Base-by-base conservation (phyloP, 163 green algal genomes). In the Prototheca stagnorum region DNA sequence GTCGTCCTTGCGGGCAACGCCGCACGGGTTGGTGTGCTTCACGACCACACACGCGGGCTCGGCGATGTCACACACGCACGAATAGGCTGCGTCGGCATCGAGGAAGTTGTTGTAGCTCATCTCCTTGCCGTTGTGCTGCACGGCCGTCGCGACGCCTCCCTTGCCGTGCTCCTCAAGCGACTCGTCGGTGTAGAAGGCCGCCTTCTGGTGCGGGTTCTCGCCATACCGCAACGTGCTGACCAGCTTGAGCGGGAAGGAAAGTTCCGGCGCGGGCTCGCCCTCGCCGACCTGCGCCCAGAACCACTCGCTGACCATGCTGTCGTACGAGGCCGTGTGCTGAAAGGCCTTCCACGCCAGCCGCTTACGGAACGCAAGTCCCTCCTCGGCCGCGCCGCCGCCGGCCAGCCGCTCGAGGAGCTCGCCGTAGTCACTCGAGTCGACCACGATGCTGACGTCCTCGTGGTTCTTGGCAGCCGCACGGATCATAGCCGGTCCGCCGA, bases 41-140 rank as follows among this genome's bases (percentile, higher is more conserved):
- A 98, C 90, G 26, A 98, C 84, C 12, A 97, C 88, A 59, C 88
- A 96, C 5, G 70, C 82, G 14, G 84, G 77, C 47, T 80, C 71
- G 16, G 59, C 52, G 67, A 90, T 92, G 72, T 98, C 90, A 55
- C 75, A 34, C 45, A 42, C 19, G 45, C 21, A 33, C 17, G 25
- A 64, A 68, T 92, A 97, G n/a, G 89, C 89, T 11, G 89, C 89
- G 48, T 98, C 85, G 0, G 79, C 79, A 50, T 98, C 89, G 50
- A 98, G 61, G 59, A 95, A 97, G 74, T 98, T 98, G 77, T 98
- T 98, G 79, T 96, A 98, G 0, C 54, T 81, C 89, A 98, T 95
- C 65, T 97, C 89, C 72, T 97, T 98, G 69, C 89, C 85, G 45
- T 95, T 77, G 57, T 94, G 85, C 72, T 88, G 76, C 37, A 85